Evolutionary conservation across 2,329 filamentous ascomycete species (phyloP).

Genomic region (Ophiognomonia clavigignenti-juglandacearum): DNA sequence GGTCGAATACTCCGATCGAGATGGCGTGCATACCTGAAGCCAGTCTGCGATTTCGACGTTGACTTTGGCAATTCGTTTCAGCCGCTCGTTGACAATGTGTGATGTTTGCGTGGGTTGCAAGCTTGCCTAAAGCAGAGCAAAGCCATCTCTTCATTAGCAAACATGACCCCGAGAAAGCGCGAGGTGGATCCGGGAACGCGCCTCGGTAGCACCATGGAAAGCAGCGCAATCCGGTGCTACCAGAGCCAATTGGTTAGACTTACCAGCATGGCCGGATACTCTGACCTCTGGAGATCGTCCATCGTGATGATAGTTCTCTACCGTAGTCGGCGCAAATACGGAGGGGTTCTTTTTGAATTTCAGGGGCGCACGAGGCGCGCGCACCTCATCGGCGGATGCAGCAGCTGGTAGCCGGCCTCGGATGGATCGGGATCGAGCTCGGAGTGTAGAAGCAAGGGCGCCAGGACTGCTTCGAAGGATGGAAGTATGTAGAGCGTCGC

Average conservation of each 20-base stretch:
- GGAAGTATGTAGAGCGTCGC: too few species aligned
- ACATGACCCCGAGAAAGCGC: not conserved
- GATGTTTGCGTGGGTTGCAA: conserved; percentile 81
- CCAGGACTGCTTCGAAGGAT: too few species aligned
- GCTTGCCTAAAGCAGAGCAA: conserved; percentile 54
- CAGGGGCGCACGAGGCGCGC: not conserved
- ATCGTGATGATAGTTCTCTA: conserved; percentile 34
- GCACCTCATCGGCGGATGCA: conserved; percentile 10
- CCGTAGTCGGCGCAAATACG: conserved; percentile 20
- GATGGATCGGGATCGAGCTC: not conserved
- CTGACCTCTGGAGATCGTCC: conserved; percentile 75
- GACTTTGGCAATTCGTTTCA: conserved; percentile 79
- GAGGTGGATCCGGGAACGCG: not conserved
- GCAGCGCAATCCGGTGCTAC: not conserved
- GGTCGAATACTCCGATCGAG: too few species aligned
- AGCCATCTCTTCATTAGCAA: conserved; percentile 15
- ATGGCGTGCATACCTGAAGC: conserved; percentile 67
- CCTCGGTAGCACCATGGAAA: conserved; percentile 1
- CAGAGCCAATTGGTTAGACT: conserved; percentile 21
- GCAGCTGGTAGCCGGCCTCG: conserved; percentile 1
- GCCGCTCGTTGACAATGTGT: conserved; percentile 75
- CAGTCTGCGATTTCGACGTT: conserved; percentile 94
- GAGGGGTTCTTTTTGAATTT: not conserved
- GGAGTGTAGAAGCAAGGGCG: too few species aligned
- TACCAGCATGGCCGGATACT: conserved; percentile 95